Conservation (phyloP, 345 rosid genomes). For the Ricinus communis region DNA sequence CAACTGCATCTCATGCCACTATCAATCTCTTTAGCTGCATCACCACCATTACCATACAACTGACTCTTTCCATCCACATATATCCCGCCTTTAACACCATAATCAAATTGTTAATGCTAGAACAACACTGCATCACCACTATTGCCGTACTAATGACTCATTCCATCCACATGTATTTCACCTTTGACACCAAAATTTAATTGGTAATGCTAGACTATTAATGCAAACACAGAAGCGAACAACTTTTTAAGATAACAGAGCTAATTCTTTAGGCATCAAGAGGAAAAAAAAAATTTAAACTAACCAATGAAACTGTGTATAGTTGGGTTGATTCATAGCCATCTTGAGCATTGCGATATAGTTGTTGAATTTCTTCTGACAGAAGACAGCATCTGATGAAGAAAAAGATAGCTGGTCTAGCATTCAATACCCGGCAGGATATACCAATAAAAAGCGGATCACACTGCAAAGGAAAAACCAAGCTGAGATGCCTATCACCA, state of each 20-base stretch:
- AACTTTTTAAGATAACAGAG: not conserved
- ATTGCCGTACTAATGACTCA: not conserved
- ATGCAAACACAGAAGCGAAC: not conserved
- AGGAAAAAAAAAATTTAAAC: constrained; percentile 15
- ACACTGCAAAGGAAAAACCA: constrained; percentile 42
- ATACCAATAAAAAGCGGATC: constrained; percentile 68
- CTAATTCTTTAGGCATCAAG: not conserved
- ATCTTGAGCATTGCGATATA: constrained; percentile 74
- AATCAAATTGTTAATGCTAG: not conserved
- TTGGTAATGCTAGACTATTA: not conserved
- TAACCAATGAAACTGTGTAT: constrained; percentile 66
- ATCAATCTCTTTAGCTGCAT: not conserved
- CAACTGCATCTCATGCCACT: not conserved
- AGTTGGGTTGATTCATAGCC: constrained; percentile 87
- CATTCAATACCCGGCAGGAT: constrained; percentile 71
- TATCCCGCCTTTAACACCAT: not conserved
- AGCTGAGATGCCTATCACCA: not conserved
- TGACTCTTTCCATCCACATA: not conserved
- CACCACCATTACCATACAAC: not conserved
- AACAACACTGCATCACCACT: not conserved
- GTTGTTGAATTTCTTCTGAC: constrained; percentile 65
- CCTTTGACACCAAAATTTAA: not conserved
- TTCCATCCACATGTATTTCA: constrained; percentile 1
- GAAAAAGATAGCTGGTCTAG: constrained; percentile 85
- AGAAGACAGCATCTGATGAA: constrained; percentile 61